Evolutionary conservation across 345 rosid genomes (phyloP).

Genomic region (Pelargonium nanum): DNA sequence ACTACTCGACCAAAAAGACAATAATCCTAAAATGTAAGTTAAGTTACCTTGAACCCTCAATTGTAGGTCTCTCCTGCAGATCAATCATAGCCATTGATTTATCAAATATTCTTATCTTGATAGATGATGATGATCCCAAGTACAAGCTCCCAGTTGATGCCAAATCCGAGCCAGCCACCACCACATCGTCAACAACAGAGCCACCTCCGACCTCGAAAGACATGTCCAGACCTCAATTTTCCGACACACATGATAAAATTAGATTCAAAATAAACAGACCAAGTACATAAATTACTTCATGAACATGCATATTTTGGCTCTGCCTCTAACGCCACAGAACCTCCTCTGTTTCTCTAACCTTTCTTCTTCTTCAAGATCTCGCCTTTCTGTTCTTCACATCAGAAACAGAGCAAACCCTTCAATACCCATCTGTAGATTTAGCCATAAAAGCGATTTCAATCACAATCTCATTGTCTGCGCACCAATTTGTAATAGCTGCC

Average conservation of each 20-base stretch:
- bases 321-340: neutral
- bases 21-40: too few species aligned
- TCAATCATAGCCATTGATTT: neutral
- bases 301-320: slow-evolving; percentile 2
- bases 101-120: neutral
- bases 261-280: neutral
- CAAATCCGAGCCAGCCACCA: neutral
- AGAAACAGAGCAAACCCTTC: neutral
- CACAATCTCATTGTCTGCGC: neutral
- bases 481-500: neutral
- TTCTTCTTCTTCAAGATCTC: neutral
- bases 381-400: neutral
- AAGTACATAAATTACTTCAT: neutral
- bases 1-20: too few species aligned
- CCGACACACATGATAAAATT: neutral
- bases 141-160: neutral
- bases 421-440: neutral
- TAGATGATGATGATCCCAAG: neutral
- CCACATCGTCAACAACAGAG: neutral
- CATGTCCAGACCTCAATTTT: neutral
- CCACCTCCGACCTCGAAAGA: neutral
- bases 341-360: neutral
- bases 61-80: too few species aligned
- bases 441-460: neutral
- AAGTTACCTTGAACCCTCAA: too few species aligned